Conservation (phyloP, 768 basidiomycete species). For the Boletus subparvulus region DNA sequence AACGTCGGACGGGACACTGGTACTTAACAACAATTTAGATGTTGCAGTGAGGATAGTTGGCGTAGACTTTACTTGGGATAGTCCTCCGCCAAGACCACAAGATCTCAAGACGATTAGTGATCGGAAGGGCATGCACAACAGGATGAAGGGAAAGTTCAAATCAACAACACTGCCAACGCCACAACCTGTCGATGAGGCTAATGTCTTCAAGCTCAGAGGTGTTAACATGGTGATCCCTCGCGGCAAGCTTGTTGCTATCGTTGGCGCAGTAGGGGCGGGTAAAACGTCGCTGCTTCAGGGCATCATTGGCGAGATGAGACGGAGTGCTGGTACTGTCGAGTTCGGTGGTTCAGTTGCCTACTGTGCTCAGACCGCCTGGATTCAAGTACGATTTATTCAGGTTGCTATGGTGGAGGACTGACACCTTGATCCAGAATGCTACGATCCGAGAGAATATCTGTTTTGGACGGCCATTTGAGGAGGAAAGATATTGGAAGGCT, state of each 20-base stretch:
- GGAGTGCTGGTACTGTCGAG: slow-evolving; percentile 58
- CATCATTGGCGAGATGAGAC: slow-evolving; percentile 81
- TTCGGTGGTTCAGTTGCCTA: slow-evolving; percentile 81
- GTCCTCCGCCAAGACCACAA: slow-evolving; percentile 54
- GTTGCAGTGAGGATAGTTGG: slow-evolving; percentile 64
- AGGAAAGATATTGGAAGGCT: slow-evolving; percentile 79
- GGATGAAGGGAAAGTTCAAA: slow-evolving; percentile 16
- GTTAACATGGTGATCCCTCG: slow-evolving; percentile 68
- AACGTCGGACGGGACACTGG: slow-evolving; percentile 55
- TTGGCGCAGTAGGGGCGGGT: slow-evolving; percentile 64
- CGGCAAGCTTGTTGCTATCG: slow-evolving; percentile 80
- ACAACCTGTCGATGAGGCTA: slow-evolving; percentile 36
- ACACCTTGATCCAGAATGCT: slow-evolving; percentile 50
- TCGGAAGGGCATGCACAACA: slow-evolving; percentile 1
- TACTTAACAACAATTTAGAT: slow-evolving; percentile 54
- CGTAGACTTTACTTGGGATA: slow-evolving; percentile 87
- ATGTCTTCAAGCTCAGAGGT: slow-evolving; percentile 63
- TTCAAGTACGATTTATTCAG: slow-evolving; percentile 50
- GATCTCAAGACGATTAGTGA: slow-evolving; percentile 20
- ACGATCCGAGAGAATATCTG: slow-evolving; percentile 88
- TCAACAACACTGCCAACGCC: slow-evolving; percentile 23
- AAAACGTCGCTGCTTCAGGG: slow-evolving; percentile 69
- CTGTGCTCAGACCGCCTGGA: slow-evolving; percentile 89
- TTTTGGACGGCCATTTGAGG: slow-evolving; percentile 82
- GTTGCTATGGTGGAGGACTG: neutral